Evolutionary conservation across 495 filamentous ascomycete genomes (phyloP).

Genomic region (Daldinia concentrica): DNA sequence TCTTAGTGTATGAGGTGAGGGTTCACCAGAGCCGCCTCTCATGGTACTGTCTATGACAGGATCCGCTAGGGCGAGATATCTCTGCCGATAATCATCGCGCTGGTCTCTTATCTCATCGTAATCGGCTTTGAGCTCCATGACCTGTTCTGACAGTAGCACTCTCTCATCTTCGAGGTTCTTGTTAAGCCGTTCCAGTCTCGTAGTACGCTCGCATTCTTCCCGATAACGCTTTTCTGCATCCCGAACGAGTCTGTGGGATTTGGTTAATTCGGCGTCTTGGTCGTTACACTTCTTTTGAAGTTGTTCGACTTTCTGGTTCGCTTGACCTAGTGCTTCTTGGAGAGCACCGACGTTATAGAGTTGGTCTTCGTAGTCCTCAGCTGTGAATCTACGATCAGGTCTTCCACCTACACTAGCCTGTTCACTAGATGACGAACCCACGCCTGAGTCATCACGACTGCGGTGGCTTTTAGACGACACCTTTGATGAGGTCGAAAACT

Average conservation of each 20-base stretch:
- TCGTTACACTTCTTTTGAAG: constrained; percentile 37
- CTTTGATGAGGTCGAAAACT: constrained; percentile 35
- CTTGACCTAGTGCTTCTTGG: constrained; percentile 45
- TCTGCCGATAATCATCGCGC: constrained; percentile 27
- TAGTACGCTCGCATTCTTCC: constrained; percentile 32
- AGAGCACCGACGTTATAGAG: constrained; percentile 44
- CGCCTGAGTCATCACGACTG: constrained; percentile 44
- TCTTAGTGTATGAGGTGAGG: constrained; percentile 22
- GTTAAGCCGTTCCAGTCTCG: constrained; percentile 28
- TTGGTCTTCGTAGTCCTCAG: constrained; percentile 44
- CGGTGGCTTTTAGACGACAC: constrained; percentile 25
- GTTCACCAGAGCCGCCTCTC: constrained; percentile 37
- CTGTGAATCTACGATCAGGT: constrained; percentile 48
- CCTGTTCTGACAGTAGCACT: constrained; percentile 16
- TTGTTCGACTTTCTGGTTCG: constrained; percentile 43
- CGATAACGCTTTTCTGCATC: constrained; percentile 34
- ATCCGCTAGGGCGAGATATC: constrained; percentile 23
- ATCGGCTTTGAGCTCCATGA: constrained; percentile 15
- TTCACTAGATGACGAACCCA: constrained; percentile 48
- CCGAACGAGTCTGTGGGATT: constrained; percentile 29
- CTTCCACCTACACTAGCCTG: constrained; percentile 45
- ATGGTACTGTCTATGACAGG: constrained; percentile 30
- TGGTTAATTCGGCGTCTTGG: constrained; percentile 36
- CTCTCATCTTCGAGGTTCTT: constrained; percentile 33
- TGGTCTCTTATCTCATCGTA: constrained; percentile 19